Evolutionary conservation across 2,329 filamentous ascomycete genomes (phyloP), one percentile per base, ranked within the genome.

Genomic region (Verticillium dahliae): DNA sequence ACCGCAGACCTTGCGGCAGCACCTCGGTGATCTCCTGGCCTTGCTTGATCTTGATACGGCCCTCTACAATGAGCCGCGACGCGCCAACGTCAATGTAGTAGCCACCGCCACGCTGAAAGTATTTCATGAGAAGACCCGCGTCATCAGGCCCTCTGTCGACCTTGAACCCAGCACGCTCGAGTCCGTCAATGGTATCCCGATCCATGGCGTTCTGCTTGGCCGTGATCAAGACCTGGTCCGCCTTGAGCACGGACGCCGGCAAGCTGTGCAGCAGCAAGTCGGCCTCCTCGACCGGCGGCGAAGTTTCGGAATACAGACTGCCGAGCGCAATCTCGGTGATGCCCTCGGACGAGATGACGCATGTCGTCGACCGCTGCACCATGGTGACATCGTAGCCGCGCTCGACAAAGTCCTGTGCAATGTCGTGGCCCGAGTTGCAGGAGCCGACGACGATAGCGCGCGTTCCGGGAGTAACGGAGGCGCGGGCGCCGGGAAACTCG

Each of bases 401-500:
- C 67, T 90, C 86, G 39, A 83, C 79, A 67, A 82, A 90, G 64
- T 90, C 86, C 61, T 90, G 87, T 0, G 86, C 83, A 61, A 90
- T 90, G 65, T 90, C 88, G 65, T 89, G 86, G 6, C 80, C 85
- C 0, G 85, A 89, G 71, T 90, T 90, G 72, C 87, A 89, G 1
- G 84, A 86, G 1, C 89, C 89, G 0, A 91, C 79, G 0, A 91
- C 83, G 1, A 90, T 74, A 0, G 84, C 87, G 65, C 83, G 87
- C 69, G 85, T 87, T 1, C 82, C 82, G 27, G 77, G 72, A 10
- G 15, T n/a, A 4, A 76, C 73, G 1, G 77, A 70, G 0, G 77
- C 70, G 2, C 72, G 70, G 0, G 85, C 84, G 1, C 85, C 85
- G 0, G 76, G 71, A 64, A 87, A 87, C 6, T 85, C 79, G 0